These are phyloP conservation scores for Polytrichum formosum DNA, from an alignment of 225 moss, liverwort and hornwort genomes.

Conservation along the genomic window DNA sequence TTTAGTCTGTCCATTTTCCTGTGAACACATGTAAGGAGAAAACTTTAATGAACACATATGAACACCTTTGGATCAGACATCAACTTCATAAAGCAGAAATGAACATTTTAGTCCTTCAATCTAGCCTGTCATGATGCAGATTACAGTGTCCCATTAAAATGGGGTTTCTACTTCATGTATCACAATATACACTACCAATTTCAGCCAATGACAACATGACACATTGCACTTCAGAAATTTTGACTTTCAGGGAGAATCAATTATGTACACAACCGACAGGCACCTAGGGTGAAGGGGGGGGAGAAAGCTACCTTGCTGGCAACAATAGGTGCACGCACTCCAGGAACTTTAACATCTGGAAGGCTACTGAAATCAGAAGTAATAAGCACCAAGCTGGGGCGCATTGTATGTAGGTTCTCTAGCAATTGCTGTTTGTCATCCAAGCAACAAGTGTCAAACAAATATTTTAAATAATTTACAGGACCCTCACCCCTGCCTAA, in stretches of 20 bases:
- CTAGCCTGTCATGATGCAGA: too few relatives aligned
- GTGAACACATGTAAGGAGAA: conserved; percentile 8
- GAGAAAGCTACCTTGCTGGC: conserved; percentile 75
- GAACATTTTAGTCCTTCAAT: too few relatives aligned
- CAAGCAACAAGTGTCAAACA: background rate
- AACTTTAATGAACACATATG: background rate
- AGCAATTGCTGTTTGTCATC: conserved; percentile 64
- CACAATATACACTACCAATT: too few relatives aligned
- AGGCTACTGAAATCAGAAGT: conserved; percentile 90
- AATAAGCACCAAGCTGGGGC: conserved; percentile 89
- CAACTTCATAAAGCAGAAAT: too few relatives aligned
- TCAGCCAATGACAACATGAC: too few relatives aligned
- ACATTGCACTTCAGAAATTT: too few relatives aligned
- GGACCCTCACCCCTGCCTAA: too few relatives aligned
- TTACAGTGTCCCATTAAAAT: too few relatives aligned
- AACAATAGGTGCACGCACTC: conserved; percentile 81
- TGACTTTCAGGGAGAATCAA: too few relatives aligned
- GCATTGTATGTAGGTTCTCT: conserved; percentile 72
- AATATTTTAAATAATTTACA: too few relatives aligned
- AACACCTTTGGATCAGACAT: background rate
- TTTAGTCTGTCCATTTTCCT: conserved; percentile 75
- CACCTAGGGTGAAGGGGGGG: background rate
- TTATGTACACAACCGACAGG: too few relatives aligned
- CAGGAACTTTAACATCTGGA: conserved; percentile 81
- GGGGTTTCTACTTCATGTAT: too few relatives aligned